Evolutionary conservation across 192 early-diverging fungal genomes (phyloP).

Genomic region (Gigaspora rosea): DNA sequence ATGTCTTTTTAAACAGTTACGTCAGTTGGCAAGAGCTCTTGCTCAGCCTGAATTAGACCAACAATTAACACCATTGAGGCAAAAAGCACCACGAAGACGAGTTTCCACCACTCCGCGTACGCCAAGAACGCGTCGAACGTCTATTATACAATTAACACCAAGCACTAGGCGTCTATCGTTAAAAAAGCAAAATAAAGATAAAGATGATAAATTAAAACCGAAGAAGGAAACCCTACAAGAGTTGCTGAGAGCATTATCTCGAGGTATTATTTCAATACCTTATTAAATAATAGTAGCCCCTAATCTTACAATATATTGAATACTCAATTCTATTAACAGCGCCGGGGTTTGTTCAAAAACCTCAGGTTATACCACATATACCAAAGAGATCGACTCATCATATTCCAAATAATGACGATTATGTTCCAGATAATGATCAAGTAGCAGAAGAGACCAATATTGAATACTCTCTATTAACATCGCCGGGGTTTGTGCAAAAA

Average conservation of each 20-base stretch:
- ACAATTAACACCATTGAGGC: neutral
- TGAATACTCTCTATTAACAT: neutral
- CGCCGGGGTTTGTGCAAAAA: conserved; percentile 9
- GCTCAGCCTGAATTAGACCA: neutral
- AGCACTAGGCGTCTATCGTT: neutral
- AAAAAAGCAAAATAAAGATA: neutral
- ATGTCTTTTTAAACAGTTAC: neutral
- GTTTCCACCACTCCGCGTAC: neutral
- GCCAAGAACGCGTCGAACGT: too few relatives aligned
- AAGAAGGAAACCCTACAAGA: conserved; percentile 3
- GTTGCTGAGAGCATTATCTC: conserved; percentile 17
- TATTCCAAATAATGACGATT: too few relatives aligned
- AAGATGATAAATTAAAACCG: neutral
- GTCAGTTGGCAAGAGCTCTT: conserved; percentile 2
- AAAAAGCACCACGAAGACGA: neutral
- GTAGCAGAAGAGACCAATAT: too few relatives aligned
- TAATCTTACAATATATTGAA: neutral
- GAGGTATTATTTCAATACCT: neutral
- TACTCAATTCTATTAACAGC: neutral
- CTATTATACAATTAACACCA: conserved; percentile 3
- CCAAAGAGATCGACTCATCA: too few relatives aligned
- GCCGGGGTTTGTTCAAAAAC: conserved; percentile 7
- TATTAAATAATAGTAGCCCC: neutral
- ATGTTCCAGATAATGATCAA: too few relatives aligned
- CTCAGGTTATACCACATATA: neutral